Conservation (phyloP, 2,329 filamentous ascomycete species). For the Hypocrella siamensis region DNA sequence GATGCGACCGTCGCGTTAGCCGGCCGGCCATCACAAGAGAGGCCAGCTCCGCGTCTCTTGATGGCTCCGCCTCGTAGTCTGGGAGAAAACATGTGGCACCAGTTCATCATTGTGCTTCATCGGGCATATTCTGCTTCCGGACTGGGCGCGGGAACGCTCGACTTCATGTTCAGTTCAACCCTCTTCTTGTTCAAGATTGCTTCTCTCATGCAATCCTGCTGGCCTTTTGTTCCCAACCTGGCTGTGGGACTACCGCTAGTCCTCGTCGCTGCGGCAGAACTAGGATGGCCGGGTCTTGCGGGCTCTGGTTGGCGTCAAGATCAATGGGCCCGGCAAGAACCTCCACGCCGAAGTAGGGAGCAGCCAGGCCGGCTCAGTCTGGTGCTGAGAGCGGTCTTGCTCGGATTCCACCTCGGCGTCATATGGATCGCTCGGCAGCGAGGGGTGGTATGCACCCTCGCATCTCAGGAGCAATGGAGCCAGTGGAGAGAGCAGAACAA, state of each 20-base stretch:
- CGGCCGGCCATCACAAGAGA: background rate
- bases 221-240: conserved; percentile 51
- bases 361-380: conserved; percentile 10
- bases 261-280: conserved; percentile 50
- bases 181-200: conserved; percentile 56
- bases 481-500: conserved; percentile 10
- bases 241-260: conserved; percentile 53
- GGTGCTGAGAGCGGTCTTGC: conserved; percentile 14
- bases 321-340: background rate
- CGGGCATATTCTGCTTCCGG: conserved; percentile 9
- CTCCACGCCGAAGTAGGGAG: background rate
- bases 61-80: conserved; percentile 31
- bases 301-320: background rate
- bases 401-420: conserved; percentile 17
- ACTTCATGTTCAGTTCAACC: conserved; percentile 30
- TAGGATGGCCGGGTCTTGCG: conserved; percentile 23
- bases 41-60: conserved; percentile 17
- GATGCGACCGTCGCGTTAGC: background rate
- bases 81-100: conserved; percentile 16
- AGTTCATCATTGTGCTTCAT: conserved; percentile 19
- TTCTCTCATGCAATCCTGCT: conserved; percentile 51
- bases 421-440: conserved; percentile 19
- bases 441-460: conserved; percentile 16
- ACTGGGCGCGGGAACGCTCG: conserved; percentile 13
- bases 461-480: conserved; percentile 12